Base-by-base conservation (phyloP, 352 stramenopile genomes). In the Thraustochytrium sp. region DNA sequence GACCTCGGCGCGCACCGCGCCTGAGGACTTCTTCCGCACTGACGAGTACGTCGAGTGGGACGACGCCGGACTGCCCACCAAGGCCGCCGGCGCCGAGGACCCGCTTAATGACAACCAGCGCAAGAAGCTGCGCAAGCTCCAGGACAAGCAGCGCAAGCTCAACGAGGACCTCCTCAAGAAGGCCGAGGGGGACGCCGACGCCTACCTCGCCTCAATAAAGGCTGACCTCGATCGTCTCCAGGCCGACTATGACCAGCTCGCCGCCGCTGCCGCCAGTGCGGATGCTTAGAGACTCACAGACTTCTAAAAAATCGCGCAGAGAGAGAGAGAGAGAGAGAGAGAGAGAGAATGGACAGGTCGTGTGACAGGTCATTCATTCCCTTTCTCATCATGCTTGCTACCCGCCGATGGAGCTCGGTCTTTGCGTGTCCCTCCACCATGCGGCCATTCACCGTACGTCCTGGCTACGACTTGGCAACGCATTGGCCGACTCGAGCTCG, bases 71-170 rank as follows among this genome's bases (percentile, higher is more conserved):
- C 23, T 80, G 3, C 68, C 68, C 3, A 80, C 68, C 3, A 23
- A 77, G 34, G 62, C 62, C 11, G 31, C 40, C 23, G 46, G 31
- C 23, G 68, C 18, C 53, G 68, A 53, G 31, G 26, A 23, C 9
- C 34, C 23, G 34, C n/a, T 80, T 23, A 63, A 11, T 8, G 68
- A 80, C 68, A 26, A 11, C 23, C 68, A 80, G 68, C 48, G 53
- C 13, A 80, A 80, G 49, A 80, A 80, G 53, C 0, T 55, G 46
- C 76, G 63, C 44, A 80, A 80, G 49, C 16, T 36, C 51, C 63
- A 72, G 68, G 68, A 80, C 18, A 80, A 80, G 68, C 68, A 80
- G 46, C 34, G 31, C 48, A 80, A 80, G 68, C 16, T 64, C 5
- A 46, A 80, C 68, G 68, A 23, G 5, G 68, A 80, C 26, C 65